A percentile compares a stretch with the other conserved stretches of the same genome.
phyloP scores from a whole-genome alignment of 2,329 filamentous ascomycete species.

The Calonectria henricotiae region DNA sequence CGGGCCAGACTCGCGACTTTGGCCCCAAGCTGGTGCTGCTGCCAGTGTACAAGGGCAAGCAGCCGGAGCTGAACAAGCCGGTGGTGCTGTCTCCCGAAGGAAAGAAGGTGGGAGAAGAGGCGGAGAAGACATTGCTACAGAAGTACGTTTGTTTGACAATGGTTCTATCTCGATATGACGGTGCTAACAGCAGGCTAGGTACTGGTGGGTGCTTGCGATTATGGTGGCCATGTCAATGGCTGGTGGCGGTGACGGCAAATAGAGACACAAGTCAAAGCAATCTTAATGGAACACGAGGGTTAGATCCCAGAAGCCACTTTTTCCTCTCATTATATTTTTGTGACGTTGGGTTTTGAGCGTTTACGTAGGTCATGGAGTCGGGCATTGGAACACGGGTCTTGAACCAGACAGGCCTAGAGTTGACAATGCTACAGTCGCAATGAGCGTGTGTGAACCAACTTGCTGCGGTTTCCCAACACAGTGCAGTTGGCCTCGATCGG shows the following conservation, averaged over 20 bases:
- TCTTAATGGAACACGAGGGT: constrained; percentile 26
- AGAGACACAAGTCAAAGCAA: constrained; percentile 51
- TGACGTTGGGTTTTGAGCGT: neutral
- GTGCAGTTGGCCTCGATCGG: neutral
- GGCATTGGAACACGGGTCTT: neutral
- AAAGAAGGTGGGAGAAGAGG: constrained; percentile 69
- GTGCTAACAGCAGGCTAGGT: constrained; percentile 66
- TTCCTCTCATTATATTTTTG: neutral
- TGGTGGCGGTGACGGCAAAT: constrained; percentile 69
- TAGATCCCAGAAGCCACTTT: neutral
- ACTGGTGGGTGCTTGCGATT: constrained; percentile 77
- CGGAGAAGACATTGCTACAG: constrained; percentile 77
- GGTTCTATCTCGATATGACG: neutral
- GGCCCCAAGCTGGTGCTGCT: constrained; percentile 73
- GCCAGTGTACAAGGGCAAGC: constrained; percentile 66
- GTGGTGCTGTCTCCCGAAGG: constrained; percentile 75
- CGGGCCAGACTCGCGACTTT: constrained; percentile 77
- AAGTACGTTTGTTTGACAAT: constrained; percentile 68
- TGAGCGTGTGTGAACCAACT: neutral
- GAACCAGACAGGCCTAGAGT: neutral
- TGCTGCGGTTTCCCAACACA: neutral
- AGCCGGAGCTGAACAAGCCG: constrained; percentile 76
- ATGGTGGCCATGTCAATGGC: constrained; percentile 69
- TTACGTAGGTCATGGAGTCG: neutral
- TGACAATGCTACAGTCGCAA: neutral